These are phyloP conservation scores for Lophium mytilinum DNA, from an alignment of 495 filamentous ascomycete species.

Conservation along the genomic window DNA sequence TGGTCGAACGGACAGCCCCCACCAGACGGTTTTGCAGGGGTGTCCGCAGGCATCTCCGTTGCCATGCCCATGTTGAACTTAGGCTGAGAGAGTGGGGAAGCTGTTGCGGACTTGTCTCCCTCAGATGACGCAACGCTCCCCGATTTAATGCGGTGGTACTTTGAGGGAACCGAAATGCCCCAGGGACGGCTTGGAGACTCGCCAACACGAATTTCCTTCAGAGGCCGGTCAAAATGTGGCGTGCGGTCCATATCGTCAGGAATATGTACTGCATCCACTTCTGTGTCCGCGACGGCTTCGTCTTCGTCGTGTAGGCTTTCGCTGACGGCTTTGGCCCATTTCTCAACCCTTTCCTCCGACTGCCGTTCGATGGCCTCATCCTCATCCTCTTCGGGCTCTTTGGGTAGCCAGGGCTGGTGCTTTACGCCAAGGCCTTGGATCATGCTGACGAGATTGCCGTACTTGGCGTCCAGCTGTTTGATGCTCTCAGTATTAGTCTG, in stretches of 20 bases:
- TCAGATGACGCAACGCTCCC: conserved; percentile 20
- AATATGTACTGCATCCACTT: conserved; percentile 7
- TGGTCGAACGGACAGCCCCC: conserved; percentile 21
- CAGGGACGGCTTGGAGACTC: conserved; percentile 86
- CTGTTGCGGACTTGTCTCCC: conserved; percentile 17
- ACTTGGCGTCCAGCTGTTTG: conserved; percentile 79
- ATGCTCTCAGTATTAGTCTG: conserved; percentile 76
- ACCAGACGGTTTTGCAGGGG: background rate
- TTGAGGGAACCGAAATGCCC: conserved; percentile 71
- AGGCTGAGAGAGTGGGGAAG: conserved; percentile 11
- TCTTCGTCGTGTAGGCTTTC: conserved; percentile 28
- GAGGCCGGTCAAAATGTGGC: conserved; percentile 65
- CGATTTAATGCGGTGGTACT: conserved; percentile 33
- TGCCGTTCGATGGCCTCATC: conserved; percentile 33
- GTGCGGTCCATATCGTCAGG: conserved; percentile 40
- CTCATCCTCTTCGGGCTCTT: conserved; percentile 43
- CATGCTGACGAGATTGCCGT: conserved; percentile 83
- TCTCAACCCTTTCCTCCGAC: conserved; percentile 60
- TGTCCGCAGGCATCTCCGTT: background rate
- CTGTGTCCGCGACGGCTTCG: conserved; percentile 1
- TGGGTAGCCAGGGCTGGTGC: conserved; percentile 71
- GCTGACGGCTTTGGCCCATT: conserved; percentile 69
- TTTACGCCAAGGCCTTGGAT: conserved; percentile 76
- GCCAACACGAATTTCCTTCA: conserved; percentile 77
- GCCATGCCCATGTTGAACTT: background rate